Conservation (phyloP, 108 stramenopile genomes). For the Nitzschia sp. region DNA sequence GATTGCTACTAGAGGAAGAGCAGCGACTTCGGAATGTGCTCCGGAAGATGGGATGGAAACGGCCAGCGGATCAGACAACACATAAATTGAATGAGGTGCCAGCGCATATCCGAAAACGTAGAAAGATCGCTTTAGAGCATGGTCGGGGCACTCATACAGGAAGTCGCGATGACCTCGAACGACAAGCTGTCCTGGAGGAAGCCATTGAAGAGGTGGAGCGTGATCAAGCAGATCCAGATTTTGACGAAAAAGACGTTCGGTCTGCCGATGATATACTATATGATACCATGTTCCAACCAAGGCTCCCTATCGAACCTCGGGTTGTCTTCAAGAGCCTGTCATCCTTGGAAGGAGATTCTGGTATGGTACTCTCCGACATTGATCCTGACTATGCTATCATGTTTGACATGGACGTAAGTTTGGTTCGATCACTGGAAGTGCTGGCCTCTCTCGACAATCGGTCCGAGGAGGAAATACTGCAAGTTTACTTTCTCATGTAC, state of each 20-base stretch:
- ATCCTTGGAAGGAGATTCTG: slow-evolving; percentile 59
- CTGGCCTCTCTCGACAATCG: slow-evolving; percentile 43
- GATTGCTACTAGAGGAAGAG: slow-evolving; percentile 73
- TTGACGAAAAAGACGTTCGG: neutral
- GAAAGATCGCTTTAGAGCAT: slow-evolving; percentile 65
- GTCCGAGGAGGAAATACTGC: slow-evolving; percentile 43
- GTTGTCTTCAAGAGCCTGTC: slow-evolving; percentile 65
- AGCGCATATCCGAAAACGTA: slow-evolving; percentile 60
- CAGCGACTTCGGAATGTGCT: slow-evolving; percentile 54
- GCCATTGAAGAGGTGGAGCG: slow-evolving; percentile 68
- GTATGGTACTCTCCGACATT: slow-evolving; percentile 74
- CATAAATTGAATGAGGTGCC: slow-evolving; percentile 47
- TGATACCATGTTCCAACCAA: slow-evolving; percentile 32
- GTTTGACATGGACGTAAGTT: slow-evolving; percentile 86
- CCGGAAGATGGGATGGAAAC: slow-evolving; percentile 23
- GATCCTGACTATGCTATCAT: slow-evolving; percentile 81
- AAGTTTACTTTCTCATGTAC: slow-evolving; percentile 90
- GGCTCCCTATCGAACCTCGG: slow-evolving; percentile 41
- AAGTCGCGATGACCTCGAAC: slow-evolving; percentile 57
- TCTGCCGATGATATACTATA: slow-evolving; percentile 16
- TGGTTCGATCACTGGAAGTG: slow-evolving; percentile 89
- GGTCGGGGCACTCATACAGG: slow-evolving; percentile 42
- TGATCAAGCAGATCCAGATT: slow-evolving; percentile 20
- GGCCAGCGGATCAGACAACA: slow-evolving; percentile 2
- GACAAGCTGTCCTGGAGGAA: slow-evolving; percentile 73